Conservation (phyloP, 805 yeast genomes). For the Cyberlindnera euphorbiae region DNA sequence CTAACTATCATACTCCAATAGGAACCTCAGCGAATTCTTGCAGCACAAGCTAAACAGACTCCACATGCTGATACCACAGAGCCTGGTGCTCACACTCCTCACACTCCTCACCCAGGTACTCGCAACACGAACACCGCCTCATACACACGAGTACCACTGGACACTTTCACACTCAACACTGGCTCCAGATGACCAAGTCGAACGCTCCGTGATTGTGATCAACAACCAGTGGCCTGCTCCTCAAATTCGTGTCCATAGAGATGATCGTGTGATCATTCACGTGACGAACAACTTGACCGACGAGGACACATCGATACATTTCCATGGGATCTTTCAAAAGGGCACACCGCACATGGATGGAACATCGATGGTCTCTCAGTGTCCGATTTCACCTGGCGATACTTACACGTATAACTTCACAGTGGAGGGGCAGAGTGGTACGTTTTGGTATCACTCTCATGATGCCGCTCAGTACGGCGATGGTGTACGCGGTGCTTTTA, state of each 20-base stretch:
- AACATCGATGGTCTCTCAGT: conserved; percentile 76
- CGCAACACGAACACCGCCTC: not conserved
- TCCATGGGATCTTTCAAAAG: conserved; percentile 76
- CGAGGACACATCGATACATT: conserved; percentile 49
- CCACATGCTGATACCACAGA: not conserved
- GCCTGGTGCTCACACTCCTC: not conserved
- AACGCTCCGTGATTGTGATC: conserved; percentile 52
- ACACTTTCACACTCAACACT: conserved; percentile 33
- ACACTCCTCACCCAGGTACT: not conserved
- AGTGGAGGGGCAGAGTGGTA: conserved; percentile 38
- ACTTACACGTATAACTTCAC: conserved; percentile 39
- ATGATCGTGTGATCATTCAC: conserved; percentile 38
- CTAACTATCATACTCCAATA: too few species aligned
- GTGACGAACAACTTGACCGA: conserved; percentile 34
- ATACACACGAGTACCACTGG: conserved; percentile 32
- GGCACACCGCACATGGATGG: conserved; percentile 85
- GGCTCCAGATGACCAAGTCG: conserved; percentile 53
- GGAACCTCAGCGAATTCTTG: too few species aligned
- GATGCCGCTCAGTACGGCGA: conserved; percentile 41
- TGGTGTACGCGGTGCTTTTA: conserved; percentile 45
- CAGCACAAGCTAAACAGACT: too few species aligned
- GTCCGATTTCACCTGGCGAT: conserved; percentile 38
- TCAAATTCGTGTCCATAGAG: conserved; percentile 33
- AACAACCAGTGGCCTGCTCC: conserved; percentile 55
- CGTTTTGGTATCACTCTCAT: conserved; percentile 56